Base-by-base conservation (phyloP, 2,329 filamentous ascomycete species). In the Talaromyces marneffei region DNA sequence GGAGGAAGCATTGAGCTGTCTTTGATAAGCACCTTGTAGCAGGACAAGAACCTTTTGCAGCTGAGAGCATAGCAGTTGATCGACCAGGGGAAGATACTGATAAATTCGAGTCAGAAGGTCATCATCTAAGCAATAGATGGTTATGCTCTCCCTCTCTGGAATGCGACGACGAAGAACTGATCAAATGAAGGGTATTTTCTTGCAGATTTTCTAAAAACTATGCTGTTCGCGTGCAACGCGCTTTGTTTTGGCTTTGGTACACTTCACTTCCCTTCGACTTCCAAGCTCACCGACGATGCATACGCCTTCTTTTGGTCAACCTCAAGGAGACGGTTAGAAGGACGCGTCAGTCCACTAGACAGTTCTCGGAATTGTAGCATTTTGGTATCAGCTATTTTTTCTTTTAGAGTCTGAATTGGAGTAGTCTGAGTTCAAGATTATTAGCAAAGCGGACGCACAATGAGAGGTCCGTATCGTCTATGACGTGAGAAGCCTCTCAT, bases 31-130 rank as follows among this genome's bases (percentile, higher is more conserved):
- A 48, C 46, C 16, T 48, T 39, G 23, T 48, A 63, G 40, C 60
- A 52, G n/a, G 23, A 23, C 39, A 60, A 64, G 27, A 65, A 40
- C 35, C 27, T 23, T 63, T 65, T 65, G 35, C 61, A 65, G 61
- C 52, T 62, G n/a, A 65, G 64, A 12, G 59, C 46, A 37, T 65
- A 29, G 54, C 63, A 65, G 16, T 63, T 59, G 46, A 39, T 65
- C 61, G 42, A 65, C 61, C 23, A 59, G 59, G 16, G 50, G 29
- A 29, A 63, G 55, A 25, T 54, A 33, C 23, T 63, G 20, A 56
- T 59, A 54, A 23, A 63, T 54, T 20, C 56, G 37, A 4, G 18
- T 16, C 23, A 65, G 58, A 42, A 58, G 57, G 8, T 46, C n/a
- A 23, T 62, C 63, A 48, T 62, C 14, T 7, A 65, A 58, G 42